Percentiles rank a stretch among this genome's conserved stretches.
Conservation (phyloP, 805 yeast species). For the Candida ovalis region DNA sequence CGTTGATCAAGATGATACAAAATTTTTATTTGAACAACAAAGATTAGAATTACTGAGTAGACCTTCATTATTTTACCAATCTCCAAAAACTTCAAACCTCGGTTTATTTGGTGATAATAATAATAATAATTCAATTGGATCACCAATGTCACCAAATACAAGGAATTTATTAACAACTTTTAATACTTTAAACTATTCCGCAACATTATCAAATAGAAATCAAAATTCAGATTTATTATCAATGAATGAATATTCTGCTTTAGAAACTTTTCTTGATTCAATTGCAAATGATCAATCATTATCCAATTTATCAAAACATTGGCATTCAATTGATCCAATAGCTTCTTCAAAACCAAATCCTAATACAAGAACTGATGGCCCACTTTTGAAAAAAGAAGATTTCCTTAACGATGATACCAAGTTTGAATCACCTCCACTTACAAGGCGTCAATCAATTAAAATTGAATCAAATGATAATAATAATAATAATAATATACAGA, state of each 20-base stretch:
- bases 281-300: constrained; percentile 32
- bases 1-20: neutral
- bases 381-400: neutral
- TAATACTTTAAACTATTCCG: constrained; percentile 23
- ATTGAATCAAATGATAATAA: too few species aligned
- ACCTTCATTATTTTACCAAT: constrained; percentile 9
- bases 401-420: neutral
- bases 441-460: neutral
- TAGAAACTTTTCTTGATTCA: constrained; percentile 34
- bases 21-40: constrained; percentile 15
- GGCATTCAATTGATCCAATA: constrained; percentile 32
- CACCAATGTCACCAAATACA: constrained; percentile 32
- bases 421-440: neutral
- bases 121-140: constrained; percentile 6
- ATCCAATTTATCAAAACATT: constrained; percentile 26
- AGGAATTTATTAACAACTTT: constrained; percentile 28
- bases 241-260: constrained; percentile 31
- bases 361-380: neutral
- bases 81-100: constrained; percentile 7
- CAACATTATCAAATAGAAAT: constrained; percentile 3
- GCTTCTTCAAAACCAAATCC: constrained; percentile 1
- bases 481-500: neutral
- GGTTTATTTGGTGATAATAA: constrained; percentile 1
- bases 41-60: constrained; percentile 14
- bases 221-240: constrained; percentile 28